Evolutionary conservation across 2,329 filamentous ascomycete genomes (phyloP).

Genomic region (Delphinella strobiligena): DNA sequence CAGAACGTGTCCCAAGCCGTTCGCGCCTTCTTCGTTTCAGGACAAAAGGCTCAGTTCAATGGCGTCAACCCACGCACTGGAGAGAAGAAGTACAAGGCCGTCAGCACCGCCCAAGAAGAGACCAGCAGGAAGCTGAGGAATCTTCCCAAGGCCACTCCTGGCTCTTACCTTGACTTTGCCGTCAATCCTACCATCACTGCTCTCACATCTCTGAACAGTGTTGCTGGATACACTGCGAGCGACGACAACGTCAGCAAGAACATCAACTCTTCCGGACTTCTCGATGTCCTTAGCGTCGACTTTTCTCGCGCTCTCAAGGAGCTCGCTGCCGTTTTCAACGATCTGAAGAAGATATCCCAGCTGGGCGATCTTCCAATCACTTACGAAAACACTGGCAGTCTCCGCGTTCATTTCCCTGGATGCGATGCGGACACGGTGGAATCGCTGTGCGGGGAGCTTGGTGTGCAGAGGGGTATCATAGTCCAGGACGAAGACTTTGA

Average conservation of each 20-base stretch:
- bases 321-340: constrained; percentile 63
- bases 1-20: constrained; percentile 92
- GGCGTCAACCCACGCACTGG: constrained; percentile 57
- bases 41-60: constrained; percentile 78
- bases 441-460: constrained; percentile 71
- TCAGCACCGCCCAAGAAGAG: constrained; percentile 65
- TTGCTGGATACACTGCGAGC: constrained; percentile 36
- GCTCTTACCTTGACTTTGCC: constrained; percentile 79
- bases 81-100: constrained; percentile 64
- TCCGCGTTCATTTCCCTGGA: constrained; percentile 82
- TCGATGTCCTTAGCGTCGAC: constrained; percentile 76
- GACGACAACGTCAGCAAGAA: constrained; percentile 34
- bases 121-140: constrained; percentile 54
- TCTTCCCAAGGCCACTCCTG: constrained; percentile 47
- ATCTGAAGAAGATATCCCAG: constrained; percentile 63
- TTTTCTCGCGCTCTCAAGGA: constrained; percentile 82
- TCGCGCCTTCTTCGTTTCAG: constrained; percentile 83
- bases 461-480: constrained; percentile 68
- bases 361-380: constrained; percentile 76
- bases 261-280: constrained; percentile 70
- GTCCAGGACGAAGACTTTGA: constrained; percentile 70
- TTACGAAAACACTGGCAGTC: constrained; percentile 48
- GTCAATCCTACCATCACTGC: constrained; percentile 84
- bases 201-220: constrained; percentile 56
- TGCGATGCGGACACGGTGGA: constrained; percentile 77